Evolutionary conservation across 2,329 filamentous ascomycete species (phyloP), one percentile per base, ranked within the genome.

Genomic region (Graphium sp.): DNA sequence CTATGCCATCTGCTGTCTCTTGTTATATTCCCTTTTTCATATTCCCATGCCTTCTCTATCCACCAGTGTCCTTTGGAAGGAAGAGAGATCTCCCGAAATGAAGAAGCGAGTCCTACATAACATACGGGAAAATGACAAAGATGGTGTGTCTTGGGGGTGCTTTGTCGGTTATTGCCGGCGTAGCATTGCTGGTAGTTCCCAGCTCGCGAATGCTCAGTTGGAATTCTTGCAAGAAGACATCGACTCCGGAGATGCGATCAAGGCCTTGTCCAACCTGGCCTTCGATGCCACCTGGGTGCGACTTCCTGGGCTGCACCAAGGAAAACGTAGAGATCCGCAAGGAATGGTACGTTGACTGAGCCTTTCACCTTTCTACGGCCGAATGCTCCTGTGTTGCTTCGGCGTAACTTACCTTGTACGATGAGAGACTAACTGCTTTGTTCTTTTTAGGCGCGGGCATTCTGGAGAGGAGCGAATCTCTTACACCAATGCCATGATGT

Each of bases 401-500:
- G 15, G 7, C 8, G 8, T 22, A 22, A 22, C 20, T 22, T 8
- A 22, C 20, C 20, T 22, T 22, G 20, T 8, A n/a, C n/a, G n/a
- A n/a, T n/a, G n/a, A n/a, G n/a, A n/a, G n/a, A 9, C 18, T 10
- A n/a, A n/a, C n/a, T n/a, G n/a, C n/a, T n/a, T n/a, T n/a, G n/a
- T 18, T 18, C 18, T 8, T 21, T 26, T 5, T 15, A 39, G 40
- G 40, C 30, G 39, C 16, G 40, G 39, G 21, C 38, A 41, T 34
- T 37, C 40, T 11, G 22, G 37, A 7, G 33, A 32, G 9, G 39
- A 44, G 34, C 37, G 41, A 13, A 42, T 42, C 29, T 36, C 30
- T n/a, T 47, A 42, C 29, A 39, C 41, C 25, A 34, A 40, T 22
- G 44, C 38, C 7, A 35, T 48, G 13, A 35, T 37, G 24, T 48